phyloP scores from a whole-genome alignment of 2,329 filamentous ascomycete genomes.

The Neofusicoccum laricinum region DNA sequence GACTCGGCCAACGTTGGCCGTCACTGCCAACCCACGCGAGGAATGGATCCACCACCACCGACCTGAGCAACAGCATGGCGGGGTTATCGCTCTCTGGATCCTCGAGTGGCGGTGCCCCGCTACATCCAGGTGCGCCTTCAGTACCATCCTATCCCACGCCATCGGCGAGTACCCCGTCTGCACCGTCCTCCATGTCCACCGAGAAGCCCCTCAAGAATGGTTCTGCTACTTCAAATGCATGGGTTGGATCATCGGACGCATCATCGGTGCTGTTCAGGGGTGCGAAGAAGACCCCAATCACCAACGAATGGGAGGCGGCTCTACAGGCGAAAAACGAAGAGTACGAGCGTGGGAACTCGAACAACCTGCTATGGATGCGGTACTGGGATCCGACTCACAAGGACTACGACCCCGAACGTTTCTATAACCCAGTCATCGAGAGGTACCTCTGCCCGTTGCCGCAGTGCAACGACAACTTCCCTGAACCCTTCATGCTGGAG shows the following conservation, averaged over 20 bases:
- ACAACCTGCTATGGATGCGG: slow-evolving; percentile 39
- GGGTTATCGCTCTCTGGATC: background rate
- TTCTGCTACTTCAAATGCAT: background rate
- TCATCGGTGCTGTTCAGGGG: slow-evolving; percentile 31
- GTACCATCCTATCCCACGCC: background rate
- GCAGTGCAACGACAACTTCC: slow-evolving; percentile 47
- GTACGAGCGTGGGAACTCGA: slow-evolving; percentile 27
- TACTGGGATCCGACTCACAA: slow-evolving; percentile 50
- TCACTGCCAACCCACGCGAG: background rate
- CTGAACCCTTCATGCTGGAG: slow-evolving; percentile 26
- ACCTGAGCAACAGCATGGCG: background rate
- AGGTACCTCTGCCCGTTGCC: slow-evolving; percentile 55
- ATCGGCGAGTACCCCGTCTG: background rate
- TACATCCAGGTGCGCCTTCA: background rate
- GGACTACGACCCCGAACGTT: slow-evolving; percentile 49
- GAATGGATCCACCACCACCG: background rate
- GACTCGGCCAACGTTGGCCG: slow-evolving; percentile 1
- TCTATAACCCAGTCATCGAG: slow-evolving; percentile 42
- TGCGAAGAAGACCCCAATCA: slow-evolving; percentile 29
- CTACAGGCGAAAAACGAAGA: slow-evolving; percentile 27
- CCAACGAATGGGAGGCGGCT: slow-evolving; percentile 27
- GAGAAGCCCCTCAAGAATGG: background rate
- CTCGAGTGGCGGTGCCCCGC: background rate
- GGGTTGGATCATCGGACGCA: background rate
- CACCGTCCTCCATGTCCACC: background rate